Conservation (phyloP, 768 basidiomycete species). For the Hygrophoropsis aurantiaca region DNA sequence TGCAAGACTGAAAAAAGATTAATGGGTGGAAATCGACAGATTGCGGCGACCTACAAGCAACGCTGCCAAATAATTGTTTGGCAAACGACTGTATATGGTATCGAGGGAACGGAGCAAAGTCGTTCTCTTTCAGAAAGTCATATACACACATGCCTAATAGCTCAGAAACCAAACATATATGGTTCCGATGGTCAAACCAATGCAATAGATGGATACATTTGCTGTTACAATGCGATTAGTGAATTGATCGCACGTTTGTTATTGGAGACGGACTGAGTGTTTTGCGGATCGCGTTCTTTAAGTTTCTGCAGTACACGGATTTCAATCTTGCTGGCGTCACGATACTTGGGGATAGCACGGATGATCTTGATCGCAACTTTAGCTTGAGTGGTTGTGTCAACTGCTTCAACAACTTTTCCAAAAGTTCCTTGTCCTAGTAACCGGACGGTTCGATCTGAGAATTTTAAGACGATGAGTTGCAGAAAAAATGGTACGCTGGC, state of each 20-base stretch:
- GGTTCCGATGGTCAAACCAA: constrained; percentile 96
- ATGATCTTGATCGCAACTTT: constrained; percentile 98
- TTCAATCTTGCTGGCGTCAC: constrained; percentile 98
- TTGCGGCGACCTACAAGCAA: constrained; percentile 72
- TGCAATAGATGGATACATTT: constrained; percentile 97
- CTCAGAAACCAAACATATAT: constrained; percentile 96
- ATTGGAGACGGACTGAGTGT: constrained; percentile 70
- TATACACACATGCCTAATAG: constrained; percentile 97
- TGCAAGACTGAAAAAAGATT: constrained; percentile 69
- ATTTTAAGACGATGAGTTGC: constrained; percentile 5
- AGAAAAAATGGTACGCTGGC: background rate
- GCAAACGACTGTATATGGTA: constrained; percentile 97
- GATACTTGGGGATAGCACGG: constrained; percentile 96
- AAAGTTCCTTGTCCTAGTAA: constrained; percentile 97
- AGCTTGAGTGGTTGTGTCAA: constrained; percentile 72
- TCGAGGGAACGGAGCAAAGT: constrained; percentile 94
- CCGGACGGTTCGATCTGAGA: constrained; percentile 91
- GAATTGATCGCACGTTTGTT: constrained; percentile 19
- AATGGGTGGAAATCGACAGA: background rate
- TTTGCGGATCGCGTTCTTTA: constrained; percentile 83
- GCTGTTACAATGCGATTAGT: constrained; percentile 40
- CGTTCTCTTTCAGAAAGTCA: constrained; percentile 98
- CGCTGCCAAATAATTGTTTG: constrained; percentile 84
- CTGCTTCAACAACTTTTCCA: constrained; percentile 95
- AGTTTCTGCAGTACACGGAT: constrained; percentile 92